Evolutionary conservation across 495 filamentous ascomycete species (phyloP).

Genomic region (Penicillium daleae): DNA sequence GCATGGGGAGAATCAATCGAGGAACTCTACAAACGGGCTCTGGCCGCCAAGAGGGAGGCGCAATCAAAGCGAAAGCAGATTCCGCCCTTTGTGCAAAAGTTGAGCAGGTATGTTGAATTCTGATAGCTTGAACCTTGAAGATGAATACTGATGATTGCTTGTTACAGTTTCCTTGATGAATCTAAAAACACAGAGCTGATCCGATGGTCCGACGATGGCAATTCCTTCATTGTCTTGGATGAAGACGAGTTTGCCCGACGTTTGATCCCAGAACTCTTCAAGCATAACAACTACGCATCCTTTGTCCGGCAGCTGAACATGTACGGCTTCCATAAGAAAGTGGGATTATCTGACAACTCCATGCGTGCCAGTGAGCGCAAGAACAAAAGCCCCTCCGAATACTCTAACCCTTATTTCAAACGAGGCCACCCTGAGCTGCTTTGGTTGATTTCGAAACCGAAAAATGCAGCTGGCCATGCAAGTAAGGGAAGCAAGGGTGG

Average conservation of each 20-base stretch:
- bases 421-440: slow-evolving; percentile 89
- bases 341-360: slow-evolving; percentile 94
- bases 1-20: slow-evolving; percentile 70
- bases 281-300: slow-evolving; percentile 99
- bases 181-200: slow-evolving; percentile 92
- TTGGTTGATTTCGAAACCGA: slow-evolving; percentile 98
- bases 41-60: slow-evolving; percentile 78
- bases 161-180: slow-evolving; percentile 83
- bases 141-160: not conserved
- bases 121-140: not conserved
- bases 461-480: slow-evolving; percentile 58
- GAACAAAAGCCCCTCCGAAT: slow-evolving; percentile 97
- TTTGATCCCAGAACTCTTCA: slow-evolving; percentile 95
- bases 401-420: slow-evolving; percentile 94
- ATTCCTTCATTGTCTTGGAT: slow-evolving; percentile 95
- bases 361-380: slow-evolving; percentile 96
- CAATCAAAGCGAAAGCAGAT: slow-evolving; percentile 90
- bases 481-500: slow-evolving; percentile 54
- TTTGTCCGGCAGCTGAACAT: slow-evolving; percentile 99
- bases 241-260: slow-evolving; percentile 99
- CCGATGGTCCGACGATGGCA: slow-evolving; percentile 94
- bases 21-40: slow-evolving; percentile 73
- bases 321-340: slow-evolving; percentile 99
- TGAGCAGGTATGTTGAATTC: slow-evolving; percentile 79
- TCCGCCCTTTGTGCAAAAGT: slow-evolving; percentile 96